These are phyloP conservation scores for Sugiyamaella smithiae DNA, from an alignment of 805 yeast species.

Conservation along the genomic window DNA sequence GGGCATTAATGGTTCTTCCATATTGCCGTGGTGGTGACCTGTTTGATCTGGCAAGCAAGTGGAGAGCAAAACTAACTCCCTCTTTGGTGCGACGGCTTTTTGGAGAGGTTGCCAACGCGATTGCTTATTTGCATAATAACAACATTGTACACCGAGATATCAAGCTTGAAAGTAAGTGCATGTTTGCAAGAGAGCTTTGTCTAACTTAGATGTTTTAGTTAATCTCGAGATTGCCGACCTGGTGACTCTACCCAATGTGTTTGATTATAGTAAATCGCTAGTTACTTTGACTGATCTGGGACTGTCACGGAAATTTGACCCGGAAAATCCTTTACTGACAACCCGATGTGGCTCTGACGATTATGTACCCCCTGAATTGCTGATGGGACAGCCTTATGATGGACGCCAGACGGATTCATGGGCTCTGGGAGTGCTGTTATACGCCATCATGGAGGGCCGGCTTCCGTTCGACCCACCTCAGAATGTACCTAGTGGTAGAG, in stretches of 20 bases:
- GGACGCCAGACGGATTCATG: conserved; percentile 91
- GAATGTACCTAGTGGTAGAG: conserved; percentile 35
- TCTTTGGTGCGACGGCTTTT: conserved; percentile 58
- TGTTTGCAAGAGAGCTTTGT: conserved; percentile 31
- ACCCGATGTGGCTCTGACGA: conserved; percentile 97
- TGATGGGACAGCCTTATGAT: conserved; percentile 87
- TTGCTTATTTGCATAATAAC: conserved; percentile 64
- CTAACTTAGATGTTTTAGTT: conserved; percentile 32
- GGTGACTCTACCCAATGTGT: conserved; percentile 22
- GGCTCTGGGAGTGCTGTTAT: conserved; percentile 92
- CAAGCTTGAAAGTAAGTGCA: conserved; percentile 64
- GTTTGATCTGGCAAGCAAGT: conserved; percentile 54
- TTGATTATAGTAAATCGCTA: conserved; percentile 28
- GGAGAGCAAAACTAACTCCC: conserved; percentile 46
- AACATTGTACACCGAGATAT: conserved; percentile 85
- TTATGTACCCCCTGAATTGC: conserved; percentile 90
- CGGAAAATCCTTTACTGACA: conserved; percentile 59
- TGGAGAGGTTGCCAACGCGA: conserved; percentile 67
- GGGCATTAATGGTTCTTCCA: conserved; percentile 59
- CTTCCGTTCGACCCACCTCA: conserved; percentile 89
- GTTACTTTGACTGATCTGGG: conserved; percentile 86
- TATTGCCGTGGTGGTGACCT: conserved; percentile 85
- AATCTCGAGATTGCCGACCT: conserved; percentile 38
- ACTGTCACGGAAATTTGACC: conserved; percentile 65
- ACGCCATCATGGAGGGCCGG: conserved; percentile 77